Evolutionary conservation across 768 basidiomycete genomes (phyloP).

Genomic region (Calocybe cyanea): DNA sequence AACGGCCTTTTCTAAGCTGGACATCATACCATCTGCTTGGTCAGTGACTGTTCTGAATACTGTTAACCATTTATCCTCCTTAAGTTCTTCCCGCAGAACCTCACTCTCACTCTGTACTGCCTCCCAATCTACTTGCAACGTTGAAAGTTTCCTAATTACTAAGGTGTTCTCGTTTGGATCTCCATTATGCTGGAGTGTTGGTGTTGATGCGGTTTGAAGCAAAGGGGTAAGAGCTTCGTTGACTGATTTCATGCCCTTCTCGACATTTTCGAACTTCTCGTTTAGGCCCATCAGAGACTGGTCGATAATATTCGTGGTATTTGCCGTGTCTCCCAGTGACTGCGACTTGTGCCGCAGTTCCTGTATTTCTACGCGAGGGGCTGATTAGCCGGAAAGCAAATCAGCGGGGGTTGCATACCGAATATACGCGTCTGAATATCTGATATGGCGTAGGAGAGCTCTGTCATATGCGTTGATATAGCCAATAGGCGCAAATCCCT

Average conservation of each 20-base stretch:
- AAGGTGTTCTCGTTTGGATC: slow-evolving; percentile 38
- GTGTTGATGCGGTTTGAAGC: slow-evolving; percentile 43
- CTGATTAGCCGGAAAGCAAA: slow-evolving; percentile 7
- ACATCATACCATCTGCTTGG: slow-evolving; percentile 98
- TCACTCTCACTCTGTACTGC: slow-evolving; percentile 75
- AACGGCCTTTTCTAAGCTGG: slow-evolving; percentile 89
- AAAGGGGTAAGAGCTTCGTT: slow-evolving; percentile 64
- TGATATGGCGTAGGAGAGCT: slow-evolving; percentile 80
- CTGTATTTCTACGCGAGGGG: slow-evolving; percentile 66
- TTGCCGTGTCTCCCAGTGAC: slow-evolving; percentile 50
- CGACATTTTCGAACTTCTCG: slow-evolving; percentile 70
- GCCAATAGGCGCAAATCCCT: slow-evolving; percentile 77
- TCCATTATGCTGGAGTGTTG: slow-evolving; percentile 37
- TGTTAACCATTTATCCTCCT: slow-evolving; percentile 95
- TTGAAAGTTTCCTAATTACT: slow-evolving; percentile 70
- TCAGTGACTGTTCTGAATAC: slow-evolving; percentile 92
- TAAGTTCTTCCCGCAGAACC: slow-evolving; percentile 84
- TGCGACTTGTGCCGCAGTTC: slow-evolving; percentile 88
- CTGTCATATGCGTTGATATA: slow-evolving; percentile 81
- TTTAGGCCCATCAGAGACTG: slow-evolving; percentile 76
- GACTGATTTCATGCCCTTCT: slow-evolving; percentile 67
- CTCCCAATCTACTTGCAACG: slow-evolving; percentile 77
- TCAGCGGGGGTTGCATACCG: slow-evolving; percentile 37
- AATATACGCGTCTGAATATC: slow-evolving; percentile 92
- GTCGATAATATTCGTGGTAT: slow-evolving; percentile 71